These are phyloP conservation scores for Epichloe gansuensis DNA, from an alignment of 2,329 filamentous ascomycete species.

Conservation along the genomic window DNA sequence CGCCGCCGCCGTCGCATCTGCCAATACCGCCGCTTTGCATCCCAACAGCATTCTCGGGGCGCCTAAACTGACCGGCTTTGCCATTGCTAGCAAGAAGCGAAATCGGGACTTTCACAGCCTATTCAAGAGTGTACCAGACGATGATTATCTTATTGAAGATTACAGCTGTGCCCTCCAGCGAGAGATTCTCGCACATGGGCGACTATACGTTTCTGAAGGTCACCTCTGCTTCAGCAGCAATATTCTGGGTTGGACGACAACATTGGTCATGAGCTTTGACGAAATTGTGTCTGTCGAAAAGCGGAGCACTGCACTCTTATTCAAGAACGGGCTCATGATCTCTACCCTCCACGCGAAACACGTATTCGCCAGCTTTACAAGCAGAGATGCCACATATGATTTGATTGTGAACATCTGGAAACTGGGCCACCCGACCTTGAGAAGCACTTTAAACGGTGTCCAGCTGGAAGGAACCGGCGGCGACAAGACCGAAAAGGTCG, in stretches of 20 bases:
- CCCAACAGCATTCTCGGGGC: conserved; percentile 44
- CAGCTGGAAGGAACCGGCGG: conserved; percentile 69
- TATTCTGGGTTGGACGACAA: conserved; percentile 96
- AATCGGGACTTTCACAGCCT: conserved; percentile 90
- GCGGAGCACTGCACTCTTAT: conserved; percentile 85
- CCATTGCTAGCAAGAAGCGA: conserved; percentile 88
- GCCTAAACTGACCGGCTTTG: conserved; percentile 83
- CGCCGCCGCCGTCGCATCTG: conserved; percentile 59
- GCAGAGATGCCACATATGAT: conserved; percentile 91
- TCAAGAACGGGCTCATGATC: conserved; percentile 95
- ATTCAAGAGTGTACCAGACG: conserved; percentile 94
- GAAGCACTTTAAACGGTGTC: conserved; percentile 84
- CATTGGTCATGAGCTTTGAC: conserved; percentile 94
- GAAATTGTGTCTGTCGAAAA: conserved; percentile 96
- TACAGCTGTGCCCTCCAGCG: conserved; percentile 94
- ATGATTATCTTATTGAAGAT: conserved; percentile 96
- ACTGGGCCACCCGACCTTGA: conserved; percentile 81
- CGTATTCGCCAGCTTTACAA: conserved; percentile 89
- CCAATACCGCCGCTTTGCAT: conserved; percentile 56
- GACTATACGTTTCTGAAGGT: conserved; percentile 91
- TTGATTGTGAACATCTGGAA: conserved; percentile 98
- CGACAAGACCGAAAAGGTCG: conserved; percentile 82
- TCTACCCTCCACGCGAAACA: conserved; percentile 92
- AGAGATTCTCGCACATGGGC: conserved; percentile 87
- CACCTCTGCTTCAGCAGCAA: conserved; percentile 99